Conservation (phyloP, 345 rosid species). For the Aquilaria yunnanensis region DNA sequence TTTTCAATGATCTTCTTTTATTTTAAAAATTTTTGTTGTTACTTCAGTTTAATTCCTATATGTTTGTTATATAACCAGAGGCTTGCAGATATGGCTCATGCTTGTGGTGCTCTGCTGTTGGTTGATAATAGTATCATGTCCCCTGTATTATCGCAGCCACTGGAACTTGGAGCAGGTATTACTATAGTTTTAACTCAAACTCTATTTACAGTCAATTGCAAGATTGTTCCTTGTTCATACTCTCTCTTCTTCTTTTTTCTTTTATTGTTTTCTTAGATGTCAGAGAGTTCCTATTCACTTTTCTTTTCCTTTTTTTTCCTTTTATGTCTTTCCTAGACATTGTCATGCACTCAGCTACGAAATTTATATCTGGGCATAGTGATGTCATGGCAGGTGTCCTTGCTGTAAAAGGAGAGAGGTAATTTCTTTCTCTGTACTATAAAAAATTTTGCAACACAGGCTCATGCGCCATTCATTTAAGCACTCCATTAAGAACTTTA, state of each 20-base stretch:
- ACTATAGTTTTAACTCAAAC: not conserved
- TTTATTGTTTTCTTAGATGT: not conserved
- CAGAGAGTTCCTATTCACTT: conserved; percentile 1
- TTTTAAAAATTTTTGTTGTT: conserved; percentile 1
- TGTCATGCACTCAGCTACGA: conserved; percentile 96
- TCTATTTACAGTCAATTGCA: conserved; percentile 1
- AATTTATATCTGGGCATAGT: conserved; percentile 91
- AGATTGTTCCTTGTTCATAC: conserved; percentile 5
- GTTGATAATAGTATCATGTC: conserved; percentile 97
- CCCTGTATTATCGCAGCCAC: conserved; percentile 74
- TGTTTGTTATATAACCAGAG: conserved; percentile 31
- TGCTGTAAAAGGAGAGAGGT: conserved; percentile 95
- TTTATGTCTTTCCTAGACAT: conserved; percentile 48
- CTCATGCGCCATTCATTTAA: not conserved
- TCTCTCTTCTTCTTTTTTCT: conserved; percentile 16
- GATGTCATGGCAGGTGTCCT: conserved; percentile 97
- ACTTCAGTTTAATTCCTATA: not conserved
- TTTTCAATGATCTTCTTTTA: too few relatives aligned
- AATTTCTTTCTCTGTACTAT: conserved; percentile 3
- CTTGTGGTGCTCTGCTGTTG: conserved; percentile 72
- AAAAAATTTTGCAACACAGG: not conserved
- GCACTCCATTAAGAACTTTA: not conserved
- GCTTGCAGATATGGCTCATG: conserved; percentile 82
- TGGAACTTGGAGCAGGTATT: conserved; percentile 94
- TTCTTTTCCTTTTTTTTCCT: too few relatives aligned